Percentiles rank a stretch among this genome's conserved stretches.
phyloP scores from a whole-genome alignment of 2,329 filamentous ascomycete genomes.

The Fusarium redolens region DNA sequence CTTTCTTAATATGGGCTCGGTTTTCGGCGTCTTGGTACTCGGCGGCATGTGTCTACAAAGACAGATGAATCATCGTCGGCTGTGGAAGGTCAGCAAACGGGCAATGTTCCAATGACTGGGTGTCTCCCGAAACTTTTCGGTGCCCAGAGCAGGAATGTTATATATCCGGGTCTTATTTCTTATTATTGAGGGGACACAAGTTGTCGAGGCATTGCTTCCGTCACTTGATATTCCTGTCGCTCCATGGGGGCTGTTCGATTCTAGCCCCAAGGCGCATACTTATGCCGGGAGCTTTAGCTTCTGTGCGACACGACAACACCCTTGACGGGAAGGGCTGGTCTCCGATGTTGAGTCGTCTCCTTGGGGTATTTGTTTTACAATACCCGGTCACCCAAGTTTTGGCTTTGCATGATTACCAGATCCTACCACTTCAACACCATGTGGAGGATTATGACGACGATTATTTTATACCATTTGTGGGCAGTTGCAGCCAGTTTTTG shows the following conservation, averaged over 20 bases:
- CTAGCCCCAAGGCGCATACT: conserved; percentile 33
- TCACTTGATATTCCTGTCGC: conserved; percentile 34
- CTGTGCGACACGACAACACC: conserved; percentile 41
- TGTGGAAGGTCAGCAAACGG: conserved; percentile 26
- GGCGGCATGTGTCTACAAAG: conserved; percentile 26
- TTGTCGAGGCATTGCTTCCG: conserved; percentile 13
- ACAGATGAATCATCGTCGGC: conserved; percentile 26
- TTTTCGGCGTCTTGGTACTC: conserved; percentile 42
- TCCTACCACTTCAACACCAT: conserved; percentile 45
- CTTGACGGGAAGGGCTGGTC: conserved; percentile 44
- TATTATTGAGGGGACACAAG: conserved; percentile 33
- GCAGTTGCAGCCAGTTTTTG: conserved; percentile 25
- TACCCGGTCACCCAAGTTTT: conserved; percentile 42
- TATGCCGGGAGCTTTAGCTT: conserved; percentile 34
- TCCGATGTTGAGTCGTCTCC: conserved; percentile 44
- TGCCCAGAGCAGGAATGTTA: conserved; percentile 1
- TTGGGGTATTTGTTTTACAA: conserved; percentile 44
- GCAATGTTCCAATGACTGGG: conserved; percentile 5
- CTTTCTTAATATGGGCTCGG: conserved; percentile 30
- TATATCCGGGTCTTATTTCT: conserved; percentile 28
- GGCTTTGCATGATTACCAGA: conserved; percentile 40
- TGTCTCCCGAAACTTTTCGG: conserved; percentile 11
- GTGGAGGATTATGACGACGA: conserved; percentile 39
- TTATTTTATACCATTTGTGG: conserved; percentile 33
- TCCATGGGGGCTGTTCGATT: conserved; percentile 38